Evolutionary conservation across 768 basidiomycete genomes (phyloP), one percentile per base, ranked within the genome.

Genomic region (Boletus reticulatus): DNA sequence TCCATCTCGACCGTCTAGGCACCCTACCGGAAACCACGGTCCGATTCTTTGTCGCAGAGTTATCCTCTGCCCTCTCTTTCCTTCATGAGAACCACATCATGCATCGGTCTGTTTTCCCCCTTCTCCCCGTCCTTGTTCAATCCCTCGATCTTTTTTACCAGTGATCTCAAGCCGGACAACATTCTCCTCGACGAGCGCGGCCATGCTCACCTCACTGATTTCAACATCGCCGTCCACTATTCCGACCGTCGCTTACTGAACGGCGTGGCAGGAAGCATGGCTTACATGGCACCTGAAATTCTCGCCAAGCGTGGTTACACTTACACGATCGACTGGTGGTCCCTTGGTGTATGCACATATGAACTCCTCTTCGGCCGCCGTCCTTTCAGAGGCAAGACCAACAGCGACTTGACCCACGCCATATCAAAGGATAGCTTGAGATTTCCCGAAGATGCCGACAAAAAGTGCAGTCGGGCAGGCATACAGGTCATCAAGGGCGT

Each of bases 201-300:
- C 2, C 94, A 99, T 65, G 95, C 95, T 8, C 96, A 99, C 72
- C 78, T 99, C 58, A 98, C 89, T 0, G 96, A 99, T 70, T 97
- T 99, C 74, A 99, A 99, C 71, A 99, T 99, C 55, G 96, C 96
- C 16, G 94, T 98, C 8, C 96, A 99, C 72, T 98, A 91, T 68
- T 85, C 88, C 6, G 94, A 97, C 54, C 82, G 91, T 53, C 83
- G 88, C 55, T 74, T 94, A 34, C 72, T 89, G 24, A 94, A 90
- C 13, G 94, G 94, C 22, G 90, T 99, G 0, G 96, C 96, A 22
- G 96, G 96, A 10, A 96, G 93, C 49, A 96, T 98, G 95, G 96
- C 96, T 4, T 99, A 99, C 71, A 99, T 99, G 96, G 95, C 89
- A 41, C 88, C 88, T 3, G 87, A 89, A 69, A 96, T 99, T 44